Percentiles rank a stretch among this genome's conserved stretches.
phyloP scores from a whole-genome alignment of 108 stramenopile species.

The Nitzschia sp. region DNA sequence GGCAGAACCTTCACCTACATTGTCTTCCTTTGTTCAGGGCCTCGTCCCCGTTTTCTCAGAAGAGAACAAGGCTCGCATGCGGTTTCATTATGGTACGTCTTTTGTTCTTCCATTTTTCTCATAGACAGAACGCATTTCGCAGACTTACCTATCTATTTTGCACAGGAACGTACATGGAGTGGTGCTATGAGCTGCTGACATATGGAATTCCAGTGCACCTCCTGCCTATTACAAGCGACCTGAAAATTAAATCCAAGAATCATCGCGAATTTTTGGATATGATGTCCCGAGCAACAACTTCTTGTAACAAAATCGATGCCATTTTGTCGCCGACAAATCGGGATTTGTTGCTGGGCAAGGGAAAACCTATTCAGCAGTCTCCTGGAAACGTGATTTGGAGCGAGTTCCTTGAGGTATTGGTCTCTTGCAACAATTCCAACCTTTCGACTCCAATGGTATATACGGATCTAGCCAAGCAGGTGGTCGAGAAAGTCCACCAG shows the following conservation, averaged over 20 bases:
- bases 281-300: neutral
- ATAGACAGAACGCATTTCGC: neutral
- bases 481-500: neutral
- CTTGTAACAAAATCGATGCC: neutral
- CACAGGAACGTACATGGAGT: neutral
- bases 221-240: neutral
- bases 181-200: neutral
- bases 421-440: neutral
- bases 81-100: neutral
- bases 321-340: neutral
- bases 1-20: neutral
- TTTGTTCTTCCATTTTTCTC: too few relatives aligned
- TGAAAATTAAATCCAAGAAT: neutral
- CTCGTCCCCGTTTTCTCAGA: neutral
- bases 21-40: neutral
- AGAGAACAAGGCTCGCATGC: neutral
- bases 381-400: neutral
- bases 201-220: neutral
- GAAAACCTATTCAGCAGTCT: neutral
- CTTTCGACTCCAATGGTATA: neutral
- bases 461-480: neutral
- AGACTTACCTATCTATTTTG: neutral
- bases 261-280: neutral
- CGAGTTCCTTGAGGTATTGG: neutral
- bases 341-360: neutral